A percentile compares a stretch with the other conserved stretches of the same genome.
Evolutionary conservation across 2,329 filamentous ascomycete genomes (phyloP).

Genomic region (Pestalotiopsis sp.): DNA sequence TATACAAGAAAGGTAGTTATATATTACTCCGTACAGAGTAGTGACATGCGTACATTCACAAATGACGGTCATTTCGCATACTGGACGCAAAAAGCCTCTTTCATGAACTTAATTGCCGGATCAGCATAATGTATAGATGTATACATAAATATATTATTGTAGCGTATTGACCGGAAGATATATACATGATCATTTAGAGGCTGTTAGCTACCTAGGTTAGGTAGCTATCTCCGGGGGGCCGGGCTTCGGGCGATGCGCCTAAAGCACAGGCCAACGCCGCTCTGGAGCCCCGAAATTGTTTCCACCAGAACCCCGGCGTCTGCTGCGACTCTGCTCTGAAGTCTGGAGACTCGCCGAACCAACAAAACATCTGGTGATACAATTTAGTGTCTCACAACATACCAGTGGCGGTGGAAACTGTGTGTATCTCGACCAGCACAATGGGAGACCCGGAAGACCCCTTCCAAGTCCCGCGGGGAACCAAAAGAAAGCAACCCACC

Average conservation of each 20-base stretch:
- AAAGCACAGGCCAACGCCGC: neutral
- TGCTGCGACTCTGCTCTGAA: neutral
- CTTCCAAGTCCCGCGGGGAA: slow-evolving; percentile 10
- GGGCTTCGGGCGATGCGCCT: neutral
- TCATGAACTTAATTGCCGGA: too few relatives aligned
- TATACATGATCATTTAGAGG: neutral
- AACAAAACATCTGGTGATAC: neutral
- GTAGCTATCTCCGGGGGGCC: neutral
- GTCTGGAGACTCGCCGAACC: neutral
- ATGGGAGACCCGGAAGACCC: neutral
- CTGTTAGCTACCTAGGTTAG: too few relatives aligned
- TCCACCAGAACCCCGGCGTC: neutral
- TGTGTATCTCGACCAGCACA: too few relatives aligned
- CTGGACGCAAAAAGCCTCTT: too few relatives aligned
- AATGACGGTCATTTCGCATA: too few relatives aligned
- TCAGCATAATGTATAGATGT: too few relatives aligned
- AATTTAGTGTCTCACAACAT: too few relatives aligned
- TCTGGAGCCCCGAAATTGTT: neutral
- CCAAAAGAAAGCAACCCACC: slow-evolving; percentile 24
- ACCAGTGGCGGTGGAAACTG: too few relatives aligned
- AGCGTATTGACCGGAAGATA: too few relatives aligned
- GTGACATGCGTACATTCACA: too few relatives aligned
- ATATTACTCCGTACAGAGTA: too few relatives aligned
- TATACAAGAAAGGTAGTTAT: too few relatives aligned
- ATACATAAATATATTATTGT: neutral